These are phyloP conservation scores for Aspergillus sparsus DNA, from an alignment of 495 filamentous ascomycete genomes.

Conservation along the genomic window DNA sequence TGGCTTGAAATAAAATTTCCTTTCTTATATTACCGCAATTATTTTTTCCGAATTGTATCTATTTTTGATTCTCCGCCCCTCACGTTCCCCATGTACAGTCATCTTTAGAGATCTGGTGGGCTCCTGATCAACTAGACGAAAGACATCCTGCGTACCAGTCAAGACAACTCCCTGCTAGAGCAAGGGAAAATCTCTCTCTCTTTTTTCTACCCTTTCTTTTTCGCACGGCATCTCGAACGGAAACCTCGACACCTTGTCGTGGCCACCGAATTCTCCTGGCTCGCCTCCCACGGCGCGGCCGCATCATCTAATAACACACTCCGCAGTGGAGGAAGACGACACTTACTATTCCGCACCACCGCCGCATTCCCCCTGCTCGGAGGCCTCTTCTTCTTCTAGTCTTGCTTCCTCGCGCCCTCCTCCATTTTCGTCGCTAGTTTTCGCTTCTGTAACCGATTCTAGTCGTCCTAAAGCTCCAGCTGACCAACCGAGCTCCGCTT, in stretches of 20 bases:
- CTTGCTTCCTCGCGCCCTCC: slow-evolving; percentile 57
- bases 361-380: slow-evolving; percentile 59
- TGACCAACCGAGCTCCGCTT: slow-evolving; percentile 58
- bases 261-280: slow-evolving; percentile 60
- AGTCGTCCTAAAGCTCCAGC: slow-evolving; percentile 53
- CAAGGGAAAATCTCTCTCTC: neutral
- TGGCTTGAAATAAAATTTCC: slow-evolving; percentile 3
- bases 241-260: slow-evolving; percentile 64
- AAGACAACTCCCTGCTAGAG: neutral
- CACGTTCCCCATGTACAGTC: slow-evolving; percentile 12
- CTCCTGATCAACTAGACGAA: slow-evolving; percentile 39
- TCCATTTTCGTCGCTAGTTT: slow-evolving; percentile 66
- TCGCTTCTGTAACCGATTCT: slow-evolving; percentile 41
- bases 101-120: slow-evolving; percentile 12
- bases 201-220: too few relatives aligned
- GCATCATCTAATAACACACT: slow-evolving; percentile 41
- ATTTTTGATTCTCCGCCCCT: neutral
- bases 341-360: slow-evolving; percentile 59
- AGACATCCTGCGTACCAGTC: slow-evolving; percentile 19
- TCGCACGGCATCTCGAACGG: slow-evolving; percentile 3
- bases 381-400: slow-evolving; percentile 61
- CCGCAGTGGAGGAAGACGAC: slow-evolving; percentile 51
- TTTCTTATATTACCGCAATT: slow-evolving; percentile 18
- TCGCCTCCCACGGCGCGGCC: slow-evolving; percentile 66
- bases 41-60: neutral